Evolutionary conservation across 2,329 filamentous ascomycete species (phyloP).

Genomic region (Pezizomycotina sp.): DNA sequence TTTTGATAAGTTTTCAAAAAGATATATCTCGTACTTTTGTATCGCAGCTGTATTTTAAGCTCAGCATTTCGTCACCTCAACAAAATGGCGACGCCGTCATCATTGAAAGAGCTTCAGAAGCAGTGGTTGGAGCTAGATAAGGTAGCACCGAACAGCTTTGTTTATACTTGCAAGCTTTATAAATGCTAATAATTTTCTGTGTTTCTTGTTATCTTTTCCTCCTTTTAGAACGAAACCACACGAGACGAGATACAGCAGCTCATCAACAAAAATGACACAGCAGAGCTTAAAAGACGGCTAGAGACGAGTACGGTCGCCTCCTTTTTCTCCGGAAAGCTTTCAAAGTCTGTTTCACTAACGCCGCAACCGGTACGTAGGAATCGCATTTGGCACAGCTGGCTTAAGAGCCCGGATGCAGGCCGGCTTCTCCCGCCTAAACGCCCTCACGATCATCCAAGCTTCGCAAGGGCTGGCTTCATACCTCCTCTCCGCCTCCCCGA

Average conservation of each 20-base stretch:
- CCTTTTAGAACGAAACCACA: slow-evolving; percentile 21
- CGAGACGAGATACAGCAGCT: slow-evolving; percentile 23
- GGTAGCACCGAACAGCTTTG: too few species aligned
- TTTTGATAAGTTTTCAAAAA: too few species aligned
- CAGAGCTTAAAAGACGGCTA: slow-evolving; percentile 23
- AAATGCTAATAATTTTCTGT: too few species aligned
- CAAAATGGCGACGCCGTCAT: too few species aligned
- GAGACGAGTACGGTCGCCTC: slow-evolving; percentile 21
- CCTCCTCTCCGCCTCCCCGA: slow-evolving; percentile 34
- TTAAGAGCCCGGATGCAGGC: slow-evolving; percentile 49
- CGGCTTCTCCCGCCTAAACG: slow-evolving; percentile 46
- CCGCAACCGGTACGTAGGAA: too few species aligned
- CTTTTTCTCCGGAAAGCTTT: too few species aligned
- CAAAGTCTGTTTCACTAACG: too few species aligned
- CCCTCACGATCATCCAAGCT: slow-evolving; percentile 43
- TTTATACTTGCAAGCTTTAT: too few species aligned
- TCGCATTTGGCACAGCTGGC: slow-evolving; percentile 30
- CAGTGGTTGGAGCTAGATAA: slow-evolving; percentile 24
- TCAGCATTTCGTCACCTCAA: too few species aligned
- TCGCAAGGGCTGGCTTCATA: slow-evolving; percentile 49
- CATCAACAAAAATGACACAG: slow-evolving; percentile 15
- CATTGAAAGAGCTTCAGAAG: slow-evolving; percentile 10
- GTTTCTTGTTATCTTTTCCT: too few species aligned
- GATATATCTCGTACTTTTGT: too few species aligned
- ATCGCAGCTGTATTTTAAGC: too few species aligned